These are phyloP conservation scores for Fragaria iinumae DNA, from an alignment of 306 rosid genomes.

Conservation along the genomic window DNA sequence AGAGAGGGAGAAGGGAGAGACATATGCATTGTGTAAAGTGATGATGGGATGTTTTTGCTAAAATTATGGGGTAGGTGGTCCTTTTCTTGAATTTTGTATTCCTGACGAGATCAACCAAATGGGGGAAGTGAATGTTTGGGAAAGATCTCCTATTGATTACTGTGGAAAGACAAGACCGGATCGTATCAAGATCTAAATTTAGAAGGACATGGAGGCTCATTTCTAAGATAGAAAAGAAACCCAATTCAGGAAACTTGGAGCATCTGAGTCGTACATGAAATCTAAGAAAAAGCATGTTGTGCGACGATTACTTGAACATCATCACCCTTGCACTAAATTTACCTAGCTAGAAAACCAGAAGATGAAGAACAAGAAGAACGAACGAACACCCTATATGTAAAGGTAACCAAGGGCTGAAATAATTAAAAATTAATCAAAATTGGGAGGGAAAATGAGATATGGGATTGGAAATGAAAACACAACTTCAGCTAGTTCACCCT, in stretches of 20 bases:
- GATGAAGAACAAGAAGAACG: background rate
- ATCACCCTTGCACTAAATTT: background rate
- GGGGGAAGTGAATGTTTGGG: slow-evolving; percentile 67
- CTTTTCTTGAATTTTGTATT: slow-evolving; percentile 28
- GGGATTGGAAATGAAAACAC: background rate
- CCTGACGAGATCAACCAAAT: slow-evolving; percentile 42
- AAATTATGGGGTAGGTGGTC: slow-evolving; percentile 6
- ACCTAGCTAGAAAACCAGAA: background rate
- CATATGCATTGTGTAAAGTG: slow-evolving; percentile 3
- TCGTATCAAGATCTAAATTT: slow-evolving; percentile 40
- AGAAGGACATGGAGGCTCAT: slow-evolving; percentile 39
- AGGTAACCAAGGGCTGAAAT: background rate
- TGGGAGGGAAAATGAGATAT: background rate
- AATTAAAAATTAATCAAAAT: background rate
- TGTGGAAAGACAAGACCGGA: slow-evolving; percentile 59
- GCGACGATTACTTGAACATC: background rate
- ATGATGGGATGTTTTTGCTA: slow-evolving; percentile 38
- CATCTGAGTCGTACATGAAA: slow-evolving; percentile 35
- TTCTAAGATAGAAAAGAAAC: slow-evolving; percentile 20
- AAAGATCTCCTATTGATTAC: slow-evolving; percentile 36
- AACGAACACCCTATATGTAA: background rate
- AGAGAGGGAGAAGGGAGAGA: background rate
- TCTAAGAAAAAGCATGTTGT: slow-evolving; percentile 16
- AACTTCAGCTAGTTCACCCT: slow-evolving; percentile 20
- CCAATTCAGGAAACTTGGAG: slow-evolving; percentile 37